Conservation (phyloP, 805 yeast genomes). For the Hanseniaspora lindneri region DNA sequence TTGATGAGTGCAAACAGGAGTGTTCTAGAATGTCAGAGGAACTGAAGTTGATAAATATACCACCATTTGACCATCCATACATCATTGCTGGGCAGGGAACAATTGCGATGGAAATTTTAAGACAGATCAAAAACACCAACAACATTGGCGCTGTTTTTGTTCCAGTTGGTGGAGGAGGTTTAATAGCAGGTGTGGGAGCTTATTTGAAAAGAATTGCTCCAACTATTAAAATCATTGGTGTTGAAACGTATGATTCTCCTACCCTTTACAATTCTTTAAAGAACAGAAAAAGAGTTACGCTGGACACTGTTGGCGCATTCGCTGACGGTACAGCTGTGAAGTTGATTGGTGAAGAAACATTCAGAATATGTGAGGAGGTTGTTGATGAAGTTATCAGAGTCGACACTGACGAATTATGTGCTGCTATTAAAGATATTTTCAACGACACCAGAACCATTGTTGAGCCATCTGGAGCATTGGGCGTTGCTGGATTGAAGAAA, state of each 20-base stretch:
- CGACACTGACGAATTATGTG: slow-evolving; percentile 86
- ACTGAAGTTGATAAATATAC: slow-evolving; percentile 73
- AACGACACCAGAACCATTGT: slow-evolving; percentile 89
- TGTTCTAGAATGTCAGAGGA: slow-evolving; percentile 60
- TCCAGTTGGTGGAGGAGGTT: slow-evolving; percentile 96
- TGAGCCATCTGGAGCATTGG: slow-evolving; percentile 95
- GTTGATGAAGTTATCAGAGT: slow-evolving; percentile 86
- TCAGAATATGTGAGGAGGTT: slow-evolving; percentile 58
- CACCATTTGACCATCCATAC: slow-evolving; percentile 97
- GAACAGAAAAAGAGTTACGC: slow-evolving; percentile 40
- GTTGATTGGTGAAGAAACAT: slow-evolving; percentile 80
- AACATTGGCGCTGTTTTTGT: slow-evolving; percentile 77
- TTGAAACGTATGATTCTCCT: slow-evolving; percentile 91
- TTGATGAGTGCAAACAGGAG: slow-evolving; percentile 88
- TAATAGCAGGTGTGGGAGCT: slow-evolving; percentile 80
- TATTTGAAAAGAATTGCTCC: slow-evolving; percentile 93
- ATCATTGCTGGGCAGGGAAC: slow-evolving; percentile 99
- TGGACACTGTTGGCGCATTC: slow-evolving; percentile 79
- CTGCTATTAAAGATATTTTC: slow-evolving; percentile 92
- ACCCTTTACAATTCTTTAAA: slow-evolving; percentile 69
- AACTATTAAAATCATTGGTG: slow-evolving; percentile 91
- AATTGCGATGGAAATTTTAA: slow-evolving; percentile 79
- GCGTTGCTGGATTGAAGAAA: slow-evolving; percentile 88
- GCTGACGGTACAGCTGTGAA: slow-evolving; percentile 98
- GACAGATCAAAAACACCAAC: slow-evolving; percentile 58